Evolutionary conservation across 116 monocot genomes (phyloP).

Genomic region (Trichopus zeylanicus): DNA sequence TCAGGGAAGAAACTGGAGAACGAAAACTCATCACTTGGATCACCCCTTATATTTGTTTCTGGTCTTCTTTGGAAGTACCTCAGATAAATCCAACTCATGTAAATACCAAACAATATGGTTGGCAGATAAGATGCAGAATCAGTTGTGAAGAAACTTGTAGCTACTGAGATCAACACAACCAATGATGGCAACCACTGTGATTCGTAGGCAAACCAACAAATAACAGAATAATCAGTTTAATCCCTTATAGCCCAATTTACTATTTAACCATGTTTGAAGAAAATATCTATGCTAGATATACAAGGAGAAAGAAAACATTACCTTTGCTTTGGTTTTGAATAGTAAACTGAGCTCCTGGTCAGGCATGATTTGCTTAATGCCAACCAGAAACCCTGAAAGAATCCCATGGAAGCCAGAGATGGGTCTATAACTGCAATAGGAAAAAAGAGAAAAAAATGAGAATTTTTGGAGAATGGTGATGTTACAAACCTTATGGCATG

Average conservation of each 20-base stretch:
- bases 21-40: conserved; percentile 95
- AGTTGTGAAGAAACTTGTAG: conserved; percentile 42
- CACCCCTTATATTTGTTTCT: conserved; percentile 74
- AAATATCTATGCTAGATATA: background rate
- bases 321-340: conserved; percentile 48
- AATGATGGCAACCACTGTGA: conserved; percentile 76
- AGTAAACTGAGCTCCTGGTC: conserved; percentile 61
- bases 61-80: conserved; percentile 84
- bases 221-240: background rate
- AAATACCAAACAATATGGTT: conserved; percentile 71
- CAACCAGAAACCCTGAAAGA: conserved; percentile 88
- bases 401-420: conserved; percentile 87
- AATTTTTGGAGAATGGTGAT: background rate
- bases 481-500: too few relatives aligned
- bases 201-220: background rate
- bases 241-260: background rate
- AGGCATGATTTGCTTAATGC: conserved; percentile 90
- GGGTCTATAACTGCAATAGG: conserved; percentile 60
- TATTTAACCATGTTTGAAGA: background rate
- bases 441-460: conserved; percentile 6
- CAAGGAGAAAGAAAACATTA: conserved; percentile 38
- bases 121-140: conserved; percentile 49
- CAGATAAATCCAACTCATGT: conserved; percentile 90
- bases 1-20: conserved; percentile 92
- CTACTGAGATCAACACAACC: conserved; percentile 37